Percentiles rank a stretch among this genome's conserved stretches.
These are phyloP conservation scores for Drechslerella dactyloides DNA, from an alignment of 2,329 filamentous ascomycete species.

Conservation along the genomic window DNA sequence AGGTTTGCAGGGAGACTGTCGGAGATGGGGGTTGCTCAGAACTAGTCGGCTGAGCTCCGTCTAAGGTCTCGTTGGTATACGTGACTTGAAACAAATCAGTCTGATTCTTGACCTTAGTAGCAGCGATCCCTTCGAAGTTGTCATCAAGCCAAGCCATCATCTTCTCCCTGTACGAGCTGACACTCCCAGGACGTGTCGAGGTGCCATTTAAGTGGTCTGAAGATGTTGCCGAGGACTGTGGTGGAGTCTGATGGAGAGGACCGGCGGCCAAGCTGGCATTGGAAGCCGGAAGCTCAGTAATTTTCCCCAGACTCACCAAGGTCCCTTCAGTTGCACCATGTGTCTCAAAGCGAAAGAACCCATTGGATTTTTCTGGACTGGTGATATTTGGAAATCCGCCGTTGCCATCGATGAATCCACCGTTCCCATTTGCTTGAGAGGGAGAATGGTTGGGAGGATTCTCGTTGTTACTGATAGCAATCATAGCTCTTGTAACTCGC, in stretches of 20 bases:
- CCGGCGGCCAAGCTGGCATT: neutral
- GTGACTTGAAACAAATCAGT: neutral
- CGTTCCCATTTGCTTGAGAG: neutral
- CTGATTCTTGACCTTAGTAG: no score
- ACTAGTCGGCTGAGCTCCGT: neutral
- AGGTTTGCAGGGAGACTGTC: no score
- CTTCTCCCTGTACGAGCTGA: slow-evolving; percentile 22
- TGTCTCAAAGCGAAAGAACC: neutral
- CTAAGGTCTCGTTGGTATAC: neutral
- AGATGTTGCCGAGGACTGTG: neutral
- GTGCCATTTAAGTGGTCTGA: neutral
- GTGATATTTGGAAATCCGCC: neutral
- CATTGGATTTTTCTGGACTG: neutral
- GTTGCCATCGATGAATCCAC: neutral
- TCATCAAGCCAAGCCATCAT: slow-evolving; percentile 12
- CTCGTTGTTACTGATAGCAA: slow-evolving; percentile 22
- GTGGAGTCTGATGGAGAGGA: neutral
- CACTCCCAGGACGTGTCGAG: neutral
- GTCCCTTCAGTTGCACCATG: slow-evolving; percentile 1
- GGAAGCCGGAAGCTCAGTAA: neutral
- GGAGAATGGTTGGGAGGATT: neutral
- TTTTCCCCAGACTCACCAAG: neutral
- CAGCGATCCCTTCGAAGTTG: no score
- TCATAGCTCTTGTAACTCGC: slow-evolving; percentile 37
- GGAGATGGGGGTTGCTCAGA: neutral